These are phyloP conservation scores for Eucalyptus sp. DNA, from an alignment of 345 rosid genomes.

Conservation along the genomic window DNA sequence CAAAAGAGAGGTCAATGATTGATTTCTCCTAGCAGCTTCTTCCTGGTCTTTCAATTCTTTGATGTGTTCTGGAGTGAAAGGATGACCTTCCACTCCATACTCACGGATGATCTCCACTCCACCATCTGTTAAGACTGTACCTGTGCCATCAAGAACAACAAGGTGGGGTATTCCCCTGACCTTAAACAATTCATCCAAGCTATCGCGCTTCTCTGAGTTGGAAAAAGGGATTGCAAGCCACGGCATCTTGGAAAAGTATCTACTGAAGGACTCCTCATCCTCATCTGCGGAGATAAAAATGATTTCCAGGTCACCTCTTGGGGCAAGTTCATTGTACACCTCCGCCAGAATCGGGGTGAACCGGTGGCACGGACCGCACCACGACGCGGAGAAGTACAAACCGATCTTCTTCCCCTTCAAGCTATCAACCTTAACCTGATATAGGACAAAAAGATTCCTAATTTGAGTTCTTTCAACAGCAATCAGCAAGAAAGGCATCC, in stretches of 20 bases:
- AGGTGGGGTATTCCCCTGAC: constrained; percentile 66
- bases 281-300: constrained; percentile 43
- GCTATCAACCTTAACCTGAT: constrained; percentile 50
- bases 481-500: neutral
- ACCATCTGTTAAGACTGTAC: constrained; percentile 23
- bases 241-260: constrained; percentile 73
- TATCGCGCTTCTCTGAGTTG: constrained; percentile 37
- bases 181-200: constrained; percentile 36
- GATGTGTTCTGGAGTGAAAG: constrained; percentile 53
- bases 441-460: neutral
- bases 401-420: constrained; percentile 72
- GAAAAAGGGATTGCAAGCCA: constrained; percentile 83
- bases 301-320: constrained; percentile 44
- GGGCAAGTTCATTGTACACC: constrained; percentile 34
- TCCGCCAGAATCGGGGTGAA: constrained; percentile 61
- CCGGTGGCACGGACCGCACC: constrained; percentile 68
- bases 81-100: constrained; percentile 56
- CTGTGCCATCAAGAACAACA: constrained; percentile 57
- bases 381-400: constrained; percentile 75
- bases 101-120: constrained; percentile 45
- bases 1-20: constrained; percentile 47
- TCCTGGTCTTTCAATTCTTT: constrained; percentile 52
- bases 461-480: neutral
- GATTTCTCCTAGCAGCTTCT: constrained; percentile 43
- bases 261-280: constrained; percentile 39